Evolutionary conservation across 768 basidiomycete genomes (phyloP), one percentile per base, ranked within the genome.

Genomic region (Dictyophora rubrovolvata): DNA sequence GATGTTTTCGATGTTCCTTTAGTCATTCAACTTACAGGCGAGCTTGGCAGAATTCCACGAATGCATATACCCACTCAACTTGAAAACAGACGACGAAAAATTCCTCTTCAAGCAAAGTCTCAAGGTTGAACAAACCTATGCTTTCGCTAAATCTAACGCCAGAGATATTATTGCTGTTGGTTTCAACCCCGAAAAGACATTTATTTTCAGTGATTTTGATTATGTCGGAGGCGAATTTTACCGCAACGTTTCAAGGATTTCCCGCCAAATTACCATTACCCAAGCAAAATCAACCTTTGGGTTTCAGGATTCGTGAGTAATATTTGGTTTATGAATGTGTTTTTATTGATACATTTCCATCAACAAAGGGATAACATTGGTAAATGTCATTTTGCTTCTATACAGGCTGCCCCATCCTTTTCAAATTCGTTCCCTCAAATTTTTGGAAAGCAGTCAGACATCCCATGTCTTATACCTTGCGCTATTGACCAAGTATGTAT

Each of bases 341-440:
- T 59, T 20, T n/a, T 16, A 17, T 10, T 34, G 12, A 17, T 37
- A 17, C 7, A 17, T 53, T 48, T 52, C 53, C 16, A 63, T 52
- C 28, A 55, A 33, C 53, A 8, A 68, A 97, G 93, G 21, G 96
- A 98, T 72, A 98, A 97, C 73, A 93, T 98, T 63, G 96, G 96
- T 61, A 98, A 97, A 75, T 83, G 91, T 60, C 94, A 97, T 74
- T 99, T 99, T 70, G 91, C 87, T 36, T 79, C 96, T 28, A 84
- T 99, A 63, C 96, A 99, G 72, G 93, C 96, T 8, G 84, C 94
- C 0, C 94, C 96, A 0, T 89, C 93, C 17, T 99, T 99, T 77
- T 93, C 92, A 62, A 95, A 93, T 71, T 96, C 94, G 12, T 99
- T 98, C 77, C 94, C 96, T 18, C 92, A 99, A 62, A 98, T 99